Evolutionary conservation across 805 yeast genomes (phyloP).

Genomic region (Sugiyamaella boreocaroliniensis): DNA sequence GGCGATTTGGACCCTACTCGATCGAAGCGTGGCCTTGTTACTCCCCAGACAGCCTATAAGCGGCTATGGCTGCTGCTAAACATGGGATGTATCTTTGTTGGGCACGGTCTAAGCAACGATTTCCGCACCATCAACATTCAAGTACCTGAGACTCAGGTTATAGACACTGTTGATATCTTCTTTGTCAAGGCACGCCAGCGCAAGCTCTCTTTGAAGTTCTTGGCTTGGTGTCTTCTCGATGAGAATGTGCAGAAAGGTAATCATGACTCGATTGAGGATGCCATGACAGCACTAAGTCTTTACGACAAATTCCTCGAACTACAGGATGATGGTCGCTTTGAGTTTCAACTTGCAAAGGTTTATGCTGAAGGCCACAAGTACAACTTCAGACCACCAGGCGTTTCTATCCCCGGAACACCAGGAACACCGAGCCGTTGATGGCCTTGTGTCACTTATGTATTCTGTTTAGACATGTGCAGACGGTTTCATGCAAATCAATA

Average conservation of each 20-base stretch:
- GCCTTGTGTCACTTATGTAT: neutral
- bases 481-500: neutral
- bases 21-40: constrained; percentile 65
- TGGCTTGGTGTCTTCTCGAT: constrained; percentile 71
- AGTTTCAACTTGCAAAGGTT: constrained; percentile 53
- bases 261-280: constrained; percentile 97
- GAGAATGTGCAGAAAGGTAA: constrained; percentile 83
- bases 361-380: constrained; percentile 41
- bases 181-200: constrained; percentile 70
- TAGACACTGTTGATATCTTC: constrained; percentile 81
- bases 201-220: constrained; percentile 73
- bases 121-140: constrained; percentile 88
- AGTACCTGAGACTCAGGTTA: constrained; percentile 76
- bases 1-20: constrained; percentile 74
- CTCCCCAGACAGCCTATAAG: constrained; percentile 76
- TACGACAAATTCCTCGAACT: constrained; percentile 69
- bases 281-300: constrained; percentile 71
- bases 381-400: constrained; percentile 32
- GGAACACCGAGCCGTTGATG: neutral
- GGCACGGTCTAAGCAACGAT: constrained; percentile 89
- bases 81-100: constrained; percentile 85
- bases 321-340: constrained; percentile 51
- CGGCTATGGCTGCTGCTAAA: constrained; percentile 85
- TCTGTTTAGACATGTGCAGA: neutral
- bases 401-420: neutral